phyloP scores from a whole-genome alignment of 306 rosid genomes.

The Lupinus albus region DNA sequence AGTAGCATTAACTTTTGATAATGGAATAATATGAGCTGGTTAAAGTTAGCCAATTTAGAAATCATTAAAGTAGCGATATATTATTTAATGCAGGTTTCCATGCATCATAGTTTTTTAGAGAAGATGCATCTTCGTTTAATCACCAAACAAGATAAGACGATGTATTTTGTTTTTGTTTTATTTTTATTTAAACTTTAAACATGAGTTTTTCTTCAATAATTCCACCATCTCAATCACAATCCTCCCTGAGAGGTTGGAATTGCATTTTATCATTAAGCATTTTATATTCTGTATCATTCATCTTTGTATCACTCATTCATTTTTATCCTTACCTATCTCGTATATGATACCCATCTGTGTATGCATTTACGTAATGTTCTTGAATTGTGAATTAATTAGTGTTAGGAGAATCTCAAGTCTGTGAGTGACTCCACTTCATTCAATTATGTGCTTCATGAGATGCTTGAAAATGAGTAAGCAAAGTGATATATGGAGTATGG shows the following conservation, averaged over 20 bases:
- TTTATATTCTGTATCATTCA: not conserved
- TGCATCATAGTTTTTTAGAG: no score
- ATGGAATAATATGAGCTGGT: no score
- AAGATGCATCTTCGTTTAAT: no score
- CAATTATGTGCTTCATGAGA: constrained; percentile 38
- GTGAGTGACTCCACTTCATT: constrained; percentile 8
- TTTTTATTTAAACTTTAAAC: no score
- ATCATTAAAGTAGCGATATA: no score
- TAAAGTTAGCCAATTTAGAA: no score
- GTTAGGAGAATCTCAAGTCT: constrained; percentile 8
- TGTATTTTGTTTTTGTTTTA: no score
- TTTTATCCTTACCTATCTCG: not conserved
- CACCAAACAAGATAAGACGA: no score
- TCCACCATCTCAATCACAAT: no score
- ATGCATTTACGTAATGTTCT: constrained; percentile 23
- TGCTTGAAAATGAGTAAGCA: constrained; percentile 35
- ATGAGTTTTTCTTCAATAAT: not conserved
- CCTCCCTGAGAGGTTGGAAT: not conserved
- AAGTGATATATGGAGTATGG: constrained; percentile 16
- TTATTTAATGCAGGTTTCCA: no score
- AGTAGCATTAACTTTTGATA: no score
- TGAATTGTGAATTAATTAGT: constrained; percentile 5
- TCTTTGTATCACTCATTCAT: not conserved
- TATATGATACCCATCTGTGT: not conserved
- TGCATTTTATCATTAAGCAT: not conserved